Percentiles rank a stretch among this genome's conserved stretches.
Conservation (phyloP, 176 grass and related monocot species). For the Paspalum vaginatum region DNA sequence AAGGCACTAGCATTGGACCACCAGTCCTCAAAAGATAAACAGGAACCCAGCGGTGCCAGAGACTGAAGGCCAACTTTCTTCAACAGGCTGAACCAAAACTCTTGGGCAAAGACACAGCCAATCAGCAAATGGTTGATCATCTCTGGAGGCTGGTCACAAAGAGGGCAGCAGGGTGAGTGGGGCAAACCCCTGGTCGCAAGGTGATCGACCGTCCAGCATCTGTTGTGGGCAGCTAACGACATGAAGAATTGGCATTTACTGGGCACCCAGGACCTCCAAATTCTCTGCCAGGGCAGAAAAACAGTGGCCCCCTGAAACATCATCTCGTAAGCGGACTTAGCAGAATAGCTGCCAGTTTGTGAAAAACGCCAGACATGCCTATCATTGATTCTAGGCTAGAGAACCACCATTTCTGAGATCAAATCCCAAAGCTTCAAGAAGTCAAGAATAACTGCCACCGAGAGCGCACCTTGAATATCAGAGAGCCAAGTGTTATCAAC, state of each 20-base stretch:
- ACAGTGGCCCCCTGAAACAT: neutral
- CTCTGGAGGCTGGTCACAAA: neutral
- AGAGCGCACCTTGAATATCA: neutral
- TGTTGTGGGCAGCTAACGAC: neutral
- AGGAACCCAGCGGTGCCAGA: no score
- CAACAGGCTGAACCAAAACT: neutral
- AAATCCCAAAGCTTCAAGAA: neutral
- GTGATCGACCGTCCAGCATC: neutral
- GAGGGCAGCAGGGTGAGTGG: neutral
- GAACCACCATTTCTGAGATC: neutral
- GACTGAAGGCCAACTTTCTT: neutral
- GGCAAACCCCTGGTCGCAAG: neutral
- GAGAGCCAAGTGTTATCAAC: no score
- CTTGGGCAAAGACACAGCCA: neutral
- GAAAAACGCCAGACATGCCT: neutral
- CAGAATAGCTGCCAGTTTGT: neutral
- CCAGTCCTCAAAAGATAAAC: no score
- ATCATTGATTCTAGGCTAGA: neutral
- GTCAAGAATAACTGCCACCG: neutral
- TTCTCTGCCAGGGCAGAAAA: neutral
- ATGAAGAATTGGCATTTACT: neutral
- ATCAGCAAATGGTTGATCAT: neutral
- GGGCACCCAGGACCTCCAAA: neutral
- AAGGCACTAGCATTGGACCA: no score
- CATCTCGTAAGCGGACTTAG: neutral